Evolutionary conservation across 2,329 filamentous ascomycete genomes (phyloP), one percentile per base, ranked within the genome.

Genomic region (Cladobotryum protrusum): DNA sequence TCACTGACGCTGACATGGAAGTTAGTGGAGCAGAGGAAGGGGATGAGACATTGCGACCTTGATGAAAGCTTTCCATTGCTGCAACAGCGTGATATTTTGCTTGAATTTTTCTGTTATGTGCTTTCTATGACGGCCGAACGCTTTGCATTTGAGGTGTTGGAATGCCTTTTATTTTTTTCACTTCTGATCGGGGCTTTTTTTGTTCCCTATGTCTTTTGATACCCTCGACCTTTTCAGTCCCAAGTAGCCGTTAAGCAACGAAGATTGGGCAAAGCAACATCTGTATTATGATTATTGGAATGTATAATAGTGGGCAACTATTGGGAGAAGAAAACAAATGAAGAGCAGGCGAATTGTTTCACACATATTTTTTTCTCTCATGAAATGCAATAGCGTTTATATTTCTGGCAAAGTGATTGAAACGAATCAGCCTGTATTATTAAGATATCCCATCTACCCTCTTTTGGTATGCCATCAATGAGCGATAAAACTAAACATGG

Each of bases 1-100:
- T 73, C 17, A 67, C 63, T 15, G 73, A 74, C 18, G 67, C 59
- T 4, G 71, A 72, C 1, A 63, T 67, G 58, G 65, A 67, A 5
- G 56, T 61, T 45, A 62, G 61, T 48, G 62, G 57, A 20, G 63
- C 62, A 3, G 67, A 64, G 3, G 67, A 69, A 33, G 65, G 59
- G 17, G 65, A 71, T 48, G 59, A 62, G 44, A 69, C 67, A 18
- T 49, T 71, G 45, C 59, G 61, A 48, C 60, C 65, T 19, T 65
- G 49, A 67, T 44, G 43, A 40, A 17, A 15, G 39, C 18, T 43
- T 29, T 9, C 11, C 6, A 29, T 29, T 29, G 24, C 24, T 29
- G 24, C 24, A 29, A 29, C 24, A 29, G 24, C 24, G 24, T 29
- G 24, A 29, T 29, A 29, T 29, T 29, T 29, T 9, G 24, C 24